Evolutionary conservation across 129 eudicot species (phyloP).

Genomic region (Arctium minus): DNA sequence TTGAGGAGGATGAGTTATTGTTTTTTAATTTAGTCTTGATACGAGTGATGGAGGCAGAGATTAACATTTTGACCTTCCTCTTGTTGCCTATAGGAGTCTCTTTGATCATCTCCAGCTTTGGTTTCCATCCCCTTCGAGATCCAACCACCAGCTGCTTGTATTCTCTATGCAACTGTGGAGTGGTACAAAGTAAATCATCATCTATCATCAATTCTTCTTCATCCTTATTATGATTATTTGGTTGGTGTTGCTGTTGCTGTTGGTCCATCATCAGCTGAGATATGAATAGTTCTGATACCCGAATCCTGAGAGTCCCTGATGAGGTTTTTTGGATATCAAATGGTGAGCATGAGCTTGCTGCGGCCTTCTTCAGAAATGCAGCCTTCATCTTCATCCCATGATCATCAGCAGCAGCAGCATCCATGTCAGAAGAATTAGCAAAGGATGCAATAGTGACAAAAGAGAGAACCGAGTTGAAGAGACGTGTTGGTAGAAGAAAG

Average conservation of each 20-base stretch:
- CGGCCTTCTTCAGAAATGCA: constrained; percentile 29
- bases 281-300: constrained; percentile 42
- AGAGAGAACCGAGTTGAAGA: constrained; percentile 45
- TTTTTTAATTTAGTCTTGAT: constrained; percentile 29
- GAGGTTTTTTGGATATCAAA: constrained; percentile 51
- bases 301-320: constrained; percentile 43
- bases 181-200: constrained; percentile 37
- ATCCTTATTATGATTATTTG: not conserved
- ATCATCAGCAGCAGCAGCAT: too few species aligned
- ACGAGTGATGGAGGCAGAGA: constrained; percentile 26
- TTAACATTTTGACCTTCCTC: constrained; percentile 31
- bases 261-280: constrained; percentile 37
- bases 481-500: constrained; percentile 45
- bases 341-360: constrained; percentile 30
- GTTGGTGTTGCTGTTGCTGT: not conserved
- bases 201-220: not conserved
- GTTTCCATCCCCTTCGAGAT: constrained; percentile 49
- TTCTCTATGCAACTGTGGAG: constrained; percentile 53
- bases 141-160: constrained; percentile 49
- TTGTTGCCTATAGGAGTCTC: constrained; percentile 30
- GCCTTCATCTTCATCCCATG: constrained; percentile 23
- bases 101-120: constrained; percentile 60
- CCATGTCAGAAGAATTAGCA: not conserved
- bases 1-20: not conserved
- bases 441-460: constrained; percentile 42